Conservation (phyloP, 192 early-diverging fungal species). For the Funneliformis mosseae region DNA sequence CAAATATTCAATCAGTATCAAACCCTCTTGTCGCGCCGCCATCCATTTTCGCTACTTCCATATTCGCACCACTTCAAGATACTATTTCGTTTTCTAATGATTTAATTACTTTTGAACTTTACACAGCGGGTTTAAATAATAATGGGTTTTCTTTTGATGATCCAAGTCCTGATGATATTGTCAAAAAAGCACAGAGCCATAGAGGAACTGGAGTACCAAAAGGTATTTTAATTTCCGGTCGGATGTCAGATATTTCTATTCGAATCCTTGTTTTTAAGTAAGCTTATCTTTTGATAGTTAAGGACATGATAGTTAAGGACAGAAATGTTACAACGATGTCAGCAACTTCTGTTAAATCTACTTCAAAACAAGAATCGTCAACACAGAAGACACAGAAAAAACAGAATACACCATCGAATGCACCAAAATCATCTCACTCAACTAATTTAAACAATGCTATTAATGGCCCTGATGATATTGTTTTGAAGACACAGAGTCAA, state of each 20-base stretch:
- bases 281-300: background rate
- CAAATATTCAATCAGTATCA: background rate
- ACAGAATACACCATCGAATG: too few relatives aligned
- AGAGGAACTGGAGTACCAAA: slow-evolving; percentile 22
- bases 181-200: slow-evolving; percentile 56
- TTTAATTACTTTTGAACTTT: slow-evolving; percentile 22
- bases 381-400: too few relatives aligned
- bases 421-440: too few relatives aligned
- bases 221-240: background rate
- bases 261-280: background rate
- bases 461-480: too few relatives aligned
- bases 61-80: slow-evolving; percentile 38
- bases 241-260: too few relatives aligned
- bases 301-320: background rate
- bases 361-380: too few relatives aligned
- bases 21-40: slow-evolving; percentile 42
- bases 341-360: too few relatives aligned
- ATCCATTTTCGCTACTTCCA: slow-evolving; percentile 41
- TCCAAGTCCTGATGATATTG: slow-evolving; percentile 85
- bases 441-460: too few relatives aligned
- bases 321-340: too few relatives aligned
- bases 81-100: slow-evolving; percentile 12
- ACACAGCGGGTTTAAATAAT: slow-evolving; percentile 2
- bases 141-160: slow-evolving; percentile 65
- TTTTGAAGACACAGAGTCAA: too few relatives aligned